Evolutionary conservation across 2,329 filamentous ascomycete genomes (phyloP), one percentile per base, ranked within the genome.

Genomic region (Colletotrichum higginsianum): DNA sequence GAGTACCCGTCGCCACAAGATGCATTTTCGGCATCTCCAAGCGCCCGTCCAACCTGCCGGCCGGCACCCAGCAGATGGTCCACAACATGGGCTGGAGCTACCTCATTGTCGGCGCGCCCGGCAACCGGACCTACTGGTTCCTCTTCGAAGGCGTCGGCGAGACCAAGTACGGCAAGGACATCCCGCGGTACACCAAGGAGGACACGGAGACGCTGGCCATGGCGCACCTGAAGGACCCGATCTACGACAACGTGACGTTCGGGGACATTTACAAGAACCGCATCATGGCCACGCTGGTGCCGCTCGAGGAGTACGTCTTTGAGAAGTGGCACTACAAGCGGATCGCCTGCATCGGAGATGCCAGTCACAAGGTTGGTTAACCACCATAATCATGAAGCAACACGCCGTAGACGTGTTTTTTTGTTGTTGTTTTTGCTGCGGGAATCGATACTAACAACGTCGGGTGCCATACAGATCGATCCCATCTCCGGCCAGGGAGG

Each of bases 1-100:
- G 55, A n/a, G 64, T 73, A 18, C 58, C 58, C 5, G 58, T 71
- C 16, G 56, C 56, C n/a, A 67, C 63, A 0, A 68, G 72, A n/a
- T 83, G 82, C 73, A 79, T 79, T n/a, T 84, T 82, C 58, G 82
- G 82, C 12, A 84, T 84, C 16, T 78, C 81, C 3, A 73, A 80
- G 18, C 58, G 72, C 9, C 72, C 71, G 2, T 47, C 23, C 4
- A 57, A 49, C 2, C 56, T 73, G 2, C 46, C 62, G 0, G 30
- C 46, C 15, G 5, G 30, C 26, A 50, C 50, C 5, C 53, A 71
- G 21, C 62, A 71, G 3, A 47, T 56, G 46, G 40, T 61, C 3
- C 38, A 61, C 42, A 77, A 76, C 60, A 63, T 75, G 5, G 76
- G 74, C 3, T 56, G 63, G 3, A 77, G 77, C 0, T 75, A 77